phyloP scores from a whole-genome alignment of 2,329 filamentous ascomycete genomes.

The Cercospora berteroae region DNA sequence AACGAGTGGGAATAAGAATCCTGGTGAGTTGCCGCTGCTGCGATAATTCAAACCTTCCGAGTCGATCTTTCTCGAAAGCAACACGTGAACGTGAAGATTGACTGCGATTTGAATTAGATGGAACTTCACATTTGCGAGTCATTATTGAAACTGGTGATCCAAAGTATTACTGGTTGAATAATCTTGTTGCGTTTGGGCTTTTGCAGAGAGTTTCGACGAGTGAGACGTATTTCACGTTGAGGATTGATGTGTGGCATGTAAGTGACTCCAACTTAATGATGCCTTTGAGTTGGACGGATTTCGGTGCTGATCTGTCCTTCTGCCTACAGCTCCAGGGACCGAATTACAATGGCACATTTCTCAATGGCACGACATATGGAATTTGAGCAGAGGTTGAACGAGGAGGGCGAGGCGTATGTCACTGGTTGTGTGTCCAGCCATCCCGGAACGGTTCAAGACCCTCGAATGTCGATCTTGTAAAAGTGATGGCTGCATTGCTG shows the following conservation, averaged over 20 bases:
- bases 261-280: slow-evolving; percentile 13
- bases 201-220: slow-evolving; percentile 18
- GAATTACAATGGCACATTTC: slow-evolving; percentile 21
- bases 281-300: neutral
- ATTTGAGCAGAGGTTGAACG: neutral
- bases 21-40: too few species aligned
- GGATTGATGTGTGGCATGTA: slow-evolving; percentile 34
- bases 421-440: neutral
- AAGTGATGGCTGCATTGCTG: neutral
- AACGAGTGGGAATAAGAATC: slow-evolving; percentile 35
- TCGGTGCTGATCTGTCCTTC: neutral
- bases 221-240: slow-evolving; percentile 23
- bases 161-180: slow-evolving; percentile 41
- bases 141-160: slow-evolving; percentile 39
- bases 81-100: too few species aligned
- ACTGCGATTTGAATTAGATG: slow-evolving; percentile 14
- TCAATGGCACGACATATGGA: slow-evolving; percentile 24
- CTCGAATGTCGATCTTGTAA: neutral
- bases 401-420: neutral
- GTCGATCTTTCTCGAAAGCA: too few species aligned
- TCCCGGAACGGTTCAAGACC: neutral
- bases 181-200: slow-evolving; percentile 34
- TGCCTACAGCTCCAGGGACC: slow-evolving; percentile 17
- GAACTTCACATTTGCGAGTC: slow-evolving; percentile 35
- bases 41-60: too few species aligned